A percentile compares a stretch with the other conserved stretches of the same genome.
These are phyloP conservation scores for Colletotrichum sidae DNA, from an alignment of 2,329 filamentous ascomycete species.

Conservation along the genomic window DNA sequence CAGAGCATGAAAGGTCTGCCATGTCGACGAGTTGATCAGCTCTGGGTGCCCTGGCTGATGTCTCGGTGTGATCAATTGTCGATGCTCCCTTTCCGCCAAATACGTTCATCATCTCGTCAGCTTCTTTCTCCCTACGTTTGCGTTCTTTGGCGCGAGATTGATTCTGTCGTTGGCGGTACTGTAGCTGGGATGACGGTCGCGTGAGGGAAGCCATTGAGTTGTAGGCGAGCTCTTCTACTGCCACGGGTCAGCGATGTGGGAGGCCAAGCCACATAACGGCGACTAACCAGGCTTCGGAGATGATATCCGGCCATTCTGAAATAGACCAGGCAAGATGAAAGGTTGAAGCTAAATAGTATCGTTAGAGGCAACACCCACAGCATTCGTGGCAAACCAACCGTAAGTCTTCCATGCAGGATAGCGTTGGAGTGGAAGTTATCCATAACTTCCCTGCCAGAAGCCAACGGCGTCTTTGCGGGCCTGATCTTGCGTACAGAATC, in stretches of 20 bases:
- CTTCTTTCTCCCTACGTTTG: conserved; percentile 46
- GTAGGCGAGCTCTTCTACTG: conserved; percentile 31
- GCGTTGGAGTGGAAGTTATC: conserved; percentile 66
- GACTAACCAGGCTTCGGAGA: conserved; percentile 45
- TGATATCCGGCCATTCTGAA: conserved; percentile 53
- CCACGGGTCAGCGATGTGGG: background rate
- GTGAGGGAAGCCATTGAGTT: conserved; percentile 35
- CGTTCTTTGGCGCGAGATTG: conserved; percentile 39
- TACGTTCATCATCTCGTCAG: conserved; percentile 51
- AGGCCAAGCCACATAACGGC: conserved; percentile 7
- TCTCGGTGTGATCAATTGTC: conserved; percentile 1
- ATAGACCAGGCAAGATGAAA: conserved; percentile 54
- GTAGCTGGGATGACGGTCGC: conserved; percentile 15
- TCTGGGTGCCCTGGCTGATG: background rate
- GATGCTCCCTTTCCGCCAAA: conserved; percentile 40
- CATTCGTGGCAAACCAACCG: conserved; percentile 42
- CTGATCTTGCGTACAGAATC: conserved; percentile 38
- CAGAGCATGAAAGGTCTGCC: no score
- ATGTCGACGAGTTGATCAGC: no score
- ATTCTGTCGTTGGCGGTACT: conserved; percentile 33
- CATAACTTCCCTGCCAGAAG: conserved; percentile 61
- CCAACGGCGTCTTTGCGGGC: conserved; percentile 41
- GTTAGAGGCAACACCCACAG: conserved; percentile 6
- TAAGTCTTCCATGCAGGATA: conserved; percentile 56
- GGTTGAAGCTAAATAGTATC: conserved; percentile 48